phyloP scores from a whole-genome alignment of 2,329 filamentous ascomycete genomes.

The Fusarium stilboides region DNA sequence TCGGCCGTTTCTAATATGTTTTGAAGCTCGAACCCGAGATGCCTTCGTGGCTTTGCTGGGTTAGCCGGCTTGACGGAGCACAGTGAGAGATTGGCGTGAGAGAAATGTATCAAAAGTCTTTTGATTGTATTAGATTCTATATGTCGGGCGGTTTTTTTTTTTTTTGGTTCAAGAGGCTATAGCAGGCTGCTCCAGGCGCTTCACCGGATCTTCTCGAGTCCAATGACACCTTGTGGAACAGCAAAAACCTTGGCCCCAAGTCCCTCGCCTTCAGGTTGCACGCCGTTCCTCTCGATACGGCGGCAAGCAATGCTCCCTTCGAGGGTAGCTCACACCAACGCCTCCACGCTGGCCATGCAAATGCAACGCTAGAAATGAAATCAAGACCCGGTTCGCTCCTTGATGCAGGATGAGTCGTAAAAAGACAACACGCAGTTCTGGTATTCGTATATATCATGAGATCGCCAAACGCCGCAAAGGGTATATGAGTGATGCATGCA shows the following conservation, averaged over 20 bases:
- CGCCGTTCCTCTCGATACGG: slow-evolving; percentile 19
- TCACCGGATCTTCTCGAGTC: slow-evolving; percentile 2
- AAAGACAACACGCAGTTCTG: slow-evolving; percentile 10
- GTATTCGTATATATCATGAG: slow-evolving; percentile 40
- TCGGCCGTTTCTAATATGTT: slow-evolving; percentile 21
- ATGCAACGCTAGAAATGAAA: slow-evolving; percentile 28
- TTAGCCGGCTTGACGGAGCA: not conserved
- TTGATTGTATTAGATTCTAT: slow-evolving; percentile 38
- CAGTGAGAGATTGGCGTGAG: not conserved
- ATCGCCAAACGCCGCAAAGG: slow-evolving; percentile 34
- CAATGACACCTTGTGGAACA: not conserved
- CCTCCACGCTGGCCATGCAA: slow-evolving; percentile 23
- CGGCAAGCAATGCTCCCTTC: slow-evolving; percentile 11
- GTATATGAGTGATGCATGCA: slow-evolving; percentile 31
- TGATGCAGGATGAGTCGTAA: slow-evolving; percentile 12
- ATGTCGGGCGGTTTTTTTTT: not conserved
- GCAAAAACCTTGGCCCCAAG: not conserved
- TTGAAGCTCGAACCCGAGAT: slow-evolving; percentile 8
- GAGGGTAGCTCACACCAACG: slow-evolving; percentile 13
- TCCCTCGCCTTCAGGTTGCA: slow-evolving; percentile 14
- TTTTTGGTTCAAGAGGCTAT: not conserved
- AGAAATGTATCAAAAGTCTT: slow-evolving; percentile 8
- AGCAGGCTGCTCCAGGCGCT: slow-evolving; percentile 8
- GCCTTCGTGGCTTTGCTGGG: slow-evolving; percentile 18
- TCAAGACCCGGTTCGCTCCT: slow-evolving; percentile 12